Evolutionary conservation across 768 basidiomycete genomes (phyloP).

Genomic region (Rhodotorula toruloides): DNA sequence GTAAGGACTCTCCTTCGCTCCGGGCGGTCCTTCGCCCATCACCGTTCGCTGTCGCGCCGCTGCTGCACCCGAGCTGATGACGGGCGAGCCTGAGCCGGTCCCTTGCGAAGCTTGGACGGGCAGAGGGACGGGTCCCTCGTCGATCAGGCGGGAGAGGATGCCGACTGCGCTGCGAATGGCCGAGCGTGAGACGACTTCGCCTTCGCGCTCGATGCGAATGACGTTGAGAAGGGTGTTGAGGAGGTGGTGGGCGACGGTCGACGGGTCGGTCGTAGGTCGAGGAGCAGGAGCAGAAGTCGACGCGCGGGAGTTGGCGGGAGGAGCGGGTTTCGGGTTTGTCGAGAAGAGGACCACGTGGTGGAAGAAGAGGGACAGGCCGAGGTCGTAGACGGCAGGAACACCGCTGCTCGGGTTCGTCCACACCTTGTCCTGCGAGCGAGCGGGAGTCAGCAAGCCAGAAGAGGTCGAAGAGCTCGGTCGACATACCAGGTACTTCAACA

Average conservation of each 20-base stretch:
- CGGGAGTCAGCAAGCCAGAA: neutral
- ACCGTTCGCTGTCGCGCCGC: conserved; percentile 15
- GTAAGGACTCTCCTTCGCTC: conserved; percentile 57
- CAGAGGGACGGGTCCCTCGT: conserved; percentile 32
- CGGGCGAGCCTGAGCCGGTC: conserved; percentile 22
- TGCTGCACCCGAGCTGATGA: conserved; percentile 23
- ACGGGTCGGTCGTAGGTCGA: conserved; percentile 49
- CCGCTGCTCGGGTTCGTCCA: conserved; percentile 63
- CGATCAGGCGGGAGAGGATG: conserved; percentile 36
- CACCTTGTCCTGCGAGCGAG: conserved; percentile 70
- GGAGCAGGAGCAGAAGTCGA: neutral
- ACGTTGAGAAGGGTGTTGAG: conserved; percentile 75
- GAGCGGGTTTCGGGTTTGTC: conserved; percentile 7
- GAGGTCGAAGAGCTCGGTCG: neutral
- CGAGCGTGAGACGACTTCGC: conserved; percentile 62
- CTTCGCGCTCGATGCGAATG: conserved; percentile 85
- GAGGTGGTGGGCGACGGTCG: conserved; percentile 72
- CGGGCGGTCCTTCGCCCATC: conserved; percentile 39
- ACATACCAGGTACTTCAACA: conserved; percentile 92
- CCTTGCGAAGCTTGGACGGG: conserved; percentile 16
- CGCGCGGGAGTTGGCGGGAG: conserved; percentile 1
- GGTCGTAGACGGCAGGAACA: conserved; percentile 73
- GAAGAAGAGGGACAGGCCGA: conserved; percentile 76
- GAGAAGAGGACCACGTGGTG: conserved; percentile 57
- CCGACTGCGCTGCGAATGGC: conserved; percentile 30